Evolutionary conservation across 352 stramenopile genomes (phyloP).

Genomic region (Phytophthora palmivora): DNA sequence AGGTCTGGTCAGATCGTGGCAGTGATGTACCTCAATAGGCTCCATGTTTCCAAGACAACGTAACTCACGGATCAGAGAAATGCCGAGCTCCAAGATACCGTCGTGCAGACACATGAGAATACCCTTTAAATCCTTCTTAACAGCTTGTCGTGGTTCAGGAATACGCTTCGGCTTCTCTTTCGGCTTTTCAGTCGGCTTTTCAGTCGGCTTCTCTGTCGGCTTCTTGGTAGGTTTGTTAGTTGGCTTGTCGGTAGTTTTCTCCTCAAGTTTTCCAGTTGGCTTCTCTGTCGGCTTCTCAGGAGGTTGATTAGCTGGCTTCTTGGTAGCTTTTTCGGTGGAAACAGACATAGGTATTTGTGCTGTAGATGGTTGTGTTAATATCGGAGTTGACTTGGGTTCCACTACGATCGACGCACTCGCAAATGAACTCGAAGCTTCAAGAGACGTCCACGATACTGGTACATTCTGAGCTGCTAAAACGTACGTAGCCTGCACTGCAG

Average conservation of each 20-base stretch:
- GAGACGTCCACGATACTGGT: slow-evolving; percentile 12
- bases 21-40: slow-evolving; percentile 66
- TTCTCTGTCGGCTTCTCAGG: too few species aligned
- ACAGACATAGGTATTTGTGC: not conserved
- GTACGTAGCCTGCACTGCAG: slow-evolving; percentile 7
- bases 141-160: slow-evolving; percentile 27
- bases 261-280: too few species aligned
- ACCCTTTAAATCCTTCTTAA: slow-evolving; percentile 46
- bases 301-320: too few species aligned
- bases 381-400: slow-evolving; percentile 3
- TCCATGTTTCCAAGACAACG: slow-evolving; percentile 57
- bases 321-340: not conserved
- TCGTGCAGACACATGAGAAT: slow-evolving; percentile 55
- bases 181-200: too few species aligned
- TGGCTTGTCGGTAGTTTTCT: slow-evolving; percentile 9
- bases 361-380: not conserved
- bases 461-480: slow-evolving; percentile 18
- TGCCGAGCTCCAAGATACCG: slow-evolving; percentile 45
- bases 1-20: slow-evolving; percentile 45
- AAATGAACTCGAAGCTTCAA: slow-evolving; percentile 12
- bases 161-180: slow-evolving; percentile 27
- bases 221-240: slow-evolving; percentile 14
- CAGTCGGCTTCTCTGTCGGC: slow-evolving; percentile 22
- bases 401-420: slow-evolving; percentile 5
- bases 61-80: slow-evolving; percentile 60